Evolutionary conservation across 1,284 basidiomycete species (phyloP).

Genomic region (Kalmanozyma brasiliensis): DNA sequence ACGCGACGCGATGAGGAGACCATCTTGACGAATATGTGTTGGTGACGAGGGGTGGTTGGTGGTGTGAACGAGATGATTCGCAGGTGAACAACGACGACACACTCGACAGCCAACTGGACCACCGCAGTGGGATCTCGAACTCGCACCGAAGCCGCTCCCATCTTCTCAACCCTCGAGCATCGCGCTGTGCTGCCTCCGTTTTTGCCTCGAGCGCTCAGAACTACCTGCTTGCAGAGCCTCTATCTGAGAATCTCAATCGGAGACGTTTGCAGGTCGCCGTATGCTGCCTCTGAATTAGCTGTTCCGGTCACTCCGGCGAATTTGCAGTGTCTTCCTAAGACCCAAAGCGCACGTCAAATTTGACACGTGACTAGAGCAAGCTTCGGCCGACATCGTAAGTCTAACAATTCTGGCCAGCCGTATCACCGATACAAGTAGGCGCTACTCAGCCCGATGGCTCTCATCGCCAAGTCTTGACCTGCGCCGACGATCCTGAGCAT

Average conservation of each 20-base stretch:
- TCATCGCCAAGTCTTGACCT: too few species aligned
- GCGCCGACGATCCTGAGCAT: too few species aligned
- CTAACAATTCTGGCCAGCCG: too few species aligned
- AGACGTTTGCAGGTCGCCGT: not conserved
- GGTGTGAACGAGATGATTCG: slow-evolving; percentile 6
- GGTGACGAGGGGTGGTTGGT: slow-evolving; percentile 23
- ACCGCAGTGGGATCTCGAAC: too few species aligned
- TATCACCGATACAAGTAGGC: too few species aligned
- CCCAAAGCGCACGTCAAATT: too few species aligned
- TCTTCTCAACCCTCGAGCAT: not conserved
- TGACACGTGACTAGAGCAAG: too few species aligned
- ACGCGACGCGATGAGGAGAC: slow-evolving; percentile 61
- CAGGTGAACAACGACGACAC: slow-evolving; percentile 9
- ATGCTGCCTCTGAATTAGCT: slow-evolving; percentile 9
- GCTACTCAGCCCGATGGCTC: too few species aligned
- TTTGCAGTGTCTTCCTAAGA: too few species aligned
- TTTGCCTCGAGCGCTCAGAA: not conserved
- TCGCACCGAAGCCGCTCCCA: not conserved
- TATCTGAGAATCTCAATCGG: slow-evolving; percentile 1
- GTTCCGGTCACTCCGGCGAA: too few species aligned
- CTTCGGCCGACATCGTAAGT: too few species aligned
- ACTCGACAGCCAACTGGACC: too few species aligned
- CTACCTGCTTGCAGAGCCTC: slow-evolving; percentile 4
- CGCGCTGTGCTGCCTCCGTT: slow-evolving; percentile 12
- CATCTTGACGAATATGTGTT: slow-evolving; percentile 56